Base-by-base conservation (phyloP, 1,284 basidiomycete genomes). In the Fomitopsis betulina region DNA sequence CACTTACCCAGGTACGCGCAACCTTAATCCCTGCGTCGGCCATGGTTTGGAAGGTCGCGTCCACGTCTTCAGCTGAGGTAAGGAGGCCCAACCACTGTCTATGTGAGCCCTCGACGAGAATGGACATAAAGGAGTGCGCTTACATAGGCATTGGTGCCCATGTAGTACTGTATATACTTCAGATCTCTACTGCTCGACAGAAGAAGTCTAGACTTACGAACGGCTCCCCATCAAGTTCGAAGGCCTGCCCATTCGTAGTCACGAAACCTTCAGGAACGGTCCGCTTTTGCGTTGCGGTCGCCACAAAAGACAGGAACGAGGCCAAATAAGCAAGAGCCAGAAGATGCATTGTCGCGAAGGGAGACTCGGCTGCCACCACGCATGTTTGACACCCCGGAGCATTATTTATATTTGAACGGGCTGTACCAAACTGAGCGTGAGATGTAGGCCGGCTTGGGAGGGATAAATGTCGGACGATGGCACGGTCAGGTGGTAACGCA, bases 1-100 rank as follows among this genome's bases (percentile, higher is more conserved):
- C 57, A 77, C 85, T 81, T 37, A 81, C 86, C 86, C 87, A 89
- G 5, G 83, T 77, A 38, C 87, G 79, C 19, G 88, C 78, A 27
- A 86, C 85, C 58, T 79, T 85, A 60, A 86, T 76, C 1, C 85
- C 84, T 5, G 77, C 73, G 10, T 75, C 73, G 13, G 80, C 77
- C 64, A 89, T 87, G 51, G 80, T 81, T 13, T 75, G 73, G 42
- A 89, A 73, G 1, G 83, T 85, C 54, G 71, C 67, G 61, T 83
- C 78, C 25, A 89, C 82, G 67, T 88, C 86, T 49, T 81, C 66
- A 23, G 82, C 74, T 23, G 75, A 77, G 57, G 83, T 81, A 30
- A 89, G 67, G 13, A 79, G 70, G 30, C 81, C 73, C 30, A 89
- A 67, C 87, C 87, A 89, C 74, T 77, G 30, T 30, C n/a, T 9